phyloP scores from a whole-genome alignment of 2,329 filamentous ascomycete species.

The Didymella keratinophila region DNA sequence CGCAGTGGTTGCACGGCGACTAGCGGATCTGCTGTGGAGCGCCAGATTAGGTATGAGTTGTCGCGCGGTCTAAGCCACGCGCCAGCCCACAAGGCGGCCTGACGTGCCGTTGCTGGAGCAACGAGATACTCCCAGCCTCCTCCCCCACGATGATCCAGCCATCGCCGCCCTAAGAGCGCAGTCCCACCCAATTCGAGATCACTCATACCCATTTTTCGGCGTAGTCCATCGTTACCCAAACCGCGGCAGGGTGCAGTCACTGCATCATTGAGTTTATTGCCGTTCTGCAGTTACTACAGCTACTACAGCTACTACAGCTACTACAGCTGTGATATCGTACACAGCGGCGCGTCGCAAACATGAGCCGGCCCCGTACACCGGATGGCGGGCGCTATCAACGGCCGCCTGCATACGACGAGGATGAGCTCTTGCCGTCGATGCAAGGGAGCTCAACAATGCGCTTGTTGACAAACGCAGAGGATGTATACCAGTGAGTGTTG shows the following conservation, averaged over 20 bases:
- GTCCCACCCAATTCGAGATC: conserved; percentile 26
- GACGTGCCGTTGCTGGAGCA: not conserved
- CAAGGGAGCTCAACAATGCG: conserved; percentile 59
- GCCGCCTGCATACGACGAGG: conserved; percentile 58
- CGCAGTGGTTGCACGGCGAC: conserved; percentile 5
- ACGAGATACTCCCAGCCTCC: conserved; percentile 3
- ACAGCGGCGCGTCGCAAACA: conserved; percentile 32
- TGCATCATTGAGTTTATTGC: conserved; percentile 4
- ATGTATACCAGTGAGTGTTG: conserved; percentile 53
- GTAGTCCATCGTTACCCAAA: conserved; percentile 21
- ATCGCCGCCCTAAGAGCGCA: conserved; percentile 16
- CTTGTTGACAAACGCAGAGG: conserved; percentile 58
- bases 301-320: not conserved
- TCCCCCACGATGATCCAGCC: conserved; percentile 6
- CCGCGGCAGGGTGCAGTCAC: conserved; percentile 3
- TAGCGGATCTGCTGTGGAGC: conserved; percentile 4
- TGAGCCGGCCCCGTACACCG: conserved; percentile 48
- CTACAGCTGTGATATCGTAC: conserved; percentile 1
- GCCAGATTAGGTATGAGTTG: conserved; percentile 11
- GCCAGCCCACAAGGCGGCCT: not conserved
- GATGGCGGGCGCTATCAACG: conserved; percentile 48
- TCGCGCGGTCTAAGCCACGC: conserved; percentile 18
- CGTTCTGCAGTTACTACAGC: conserved; percentile 1
- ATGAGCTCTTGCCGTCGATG: conserved; percentile 42
- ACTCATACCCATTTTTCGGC: conserved; percentile 28